A percentile compares a stretch with the other conserved stretches of the same genome.
Evolutionary conservation across 192 early-diverging fungal genomes (phyloP).

Genomic region (Linnemannia exigua): DNA sequence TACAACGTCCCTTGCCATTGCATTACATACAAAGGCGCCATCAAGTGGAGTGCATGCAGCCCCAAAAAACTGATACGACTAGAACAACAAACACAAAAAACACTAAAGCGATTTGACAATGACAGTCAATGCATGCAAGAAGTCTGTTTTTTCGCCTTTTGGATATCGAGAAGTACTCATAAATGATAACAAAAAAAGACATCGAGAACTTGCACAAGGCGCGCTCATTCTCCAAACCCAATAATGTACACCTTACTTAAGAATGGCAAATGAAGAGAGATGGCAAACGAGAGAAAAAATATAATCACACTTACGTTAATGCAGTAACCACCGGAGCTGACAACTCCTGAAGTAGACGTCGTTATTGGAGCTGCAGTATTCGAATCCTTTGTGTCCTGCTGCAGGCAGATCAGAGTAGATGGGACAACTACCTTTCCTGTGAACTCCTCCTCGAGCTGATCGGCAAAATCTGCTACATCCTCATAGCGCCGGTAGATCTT

Average conservation of each 20-base stretch:
- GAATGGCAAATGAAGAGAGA: not conserved
- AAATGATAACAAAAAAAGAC: not conserved
- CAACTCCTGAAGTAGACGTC: not conserved
- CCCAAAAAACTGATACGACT: not conserved
- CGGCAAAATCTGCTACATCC: constrained; percentile 53
- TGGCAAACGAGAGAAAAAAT: not conserved
- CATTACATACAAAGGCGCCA: not conserved
- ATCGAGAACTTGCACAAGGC: not conserved
- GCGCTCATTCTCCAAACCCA: not conserved
- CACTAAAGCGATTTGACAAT: too few species aligned
- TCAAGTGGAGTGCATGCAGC: not conserved
- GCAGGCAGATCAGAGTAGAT: not conserved
- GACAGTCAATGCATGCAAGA: not conserved
- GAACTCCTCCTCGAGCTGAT: constrained; percentile 53
- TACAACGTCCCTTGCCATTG: not conserved
- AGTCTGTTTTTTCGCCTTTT: not conserved
- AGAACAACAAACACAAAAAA: not conserved
- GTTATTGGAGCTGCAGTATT: not conserved
- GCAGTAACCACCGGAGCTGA: not conserved
- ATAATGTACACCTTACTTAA: not conserved
- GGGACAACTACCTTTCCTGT: constrained; percentile 6
- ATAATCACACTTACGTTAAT: constrained; percentile 5
- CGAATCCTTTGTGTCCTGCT: not conserved
- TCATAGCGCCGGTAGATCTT: constrained; percentile 48
- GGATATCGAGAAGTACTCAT: not conserved